Conservation (phyloP, 805 yeast species). For the Sporopachydermia lactativora region DNA sequence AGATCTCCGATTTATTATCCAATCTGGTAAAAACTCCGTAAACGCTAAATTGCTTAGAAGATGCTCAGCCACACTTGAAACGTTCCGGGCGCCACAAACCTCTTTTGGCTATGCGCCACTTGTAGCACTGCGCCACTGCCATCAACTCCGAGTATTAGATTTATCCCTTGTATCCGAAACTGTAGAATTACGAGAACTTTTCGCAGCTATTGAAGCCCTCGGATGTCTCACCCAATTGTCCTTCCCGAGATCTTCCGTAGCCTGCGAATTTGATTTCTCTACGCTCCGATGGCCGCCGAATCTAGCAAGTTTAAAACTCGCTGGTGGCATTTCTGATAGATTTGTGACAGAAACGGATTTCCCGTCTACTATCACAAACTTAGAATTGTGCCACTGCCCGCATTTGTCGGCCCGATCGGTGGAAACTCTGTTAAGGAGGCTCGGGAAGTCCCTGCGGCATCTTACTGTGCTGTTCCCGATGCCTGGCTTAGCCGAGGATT, state of each 20-base stretch:
- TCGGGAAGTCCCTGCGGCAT: slow-evolving; percentile 52
- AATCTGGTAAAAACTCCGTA: slow-evolving; percentile 79
- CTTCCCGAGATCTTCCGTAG: slow-evolving; percentile 79
- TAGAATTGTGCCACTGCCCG: slow-evolving; percentile 86
- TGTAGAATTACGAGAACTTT: slow-evolving; percentile 67
- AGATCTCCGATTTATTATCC: slow-evolving; percentile 70
- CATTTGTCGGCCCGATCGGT: slow-evolving; percentile 51
- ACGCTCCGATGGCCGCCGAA: slow-evolving; percentile 67
- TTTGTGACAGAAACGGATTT: slow-evolving; percentile 58
- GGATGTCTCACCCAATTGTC: slow-evolving; percentile 56
- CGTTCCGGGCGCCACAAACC: slow-evolving; percentile 85
- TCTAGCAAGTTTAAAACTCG: slow-evolving; percentile 54
- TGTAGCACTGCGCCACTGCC: slow-evolving; percentile 65
- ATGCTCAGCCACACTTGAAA: slow-evolving; percentile 48
- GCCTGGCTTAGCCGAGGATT: slow-evolving; percentile 59
- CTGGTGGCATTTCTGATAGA: slow-evolving; percentile 83
- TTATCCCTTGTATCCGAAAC: slow-evolving; percentile 82
- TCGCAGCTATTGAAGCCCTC: slow-evolving; percentile 54
- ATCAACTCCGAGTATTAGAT: slow-evolving; percentile 49
- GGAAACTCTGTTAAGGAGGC: slow-evolving; percentile 40
- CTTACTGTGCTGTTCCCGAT: slow-evolving; percentile 74
- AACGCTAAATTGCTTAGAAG: slow-evolving; percentile 74
- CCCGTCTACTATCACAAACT: slow-evolving; percentile 53
- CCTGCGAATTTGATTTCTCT: slow-evolving; percentile 36
- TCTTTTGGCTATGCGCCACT: slow-evolving; percentile 88